phyloP scores from a whole-genome alignment of 75 land plant species.

The Chamaecyparis obtusa region DNA sequence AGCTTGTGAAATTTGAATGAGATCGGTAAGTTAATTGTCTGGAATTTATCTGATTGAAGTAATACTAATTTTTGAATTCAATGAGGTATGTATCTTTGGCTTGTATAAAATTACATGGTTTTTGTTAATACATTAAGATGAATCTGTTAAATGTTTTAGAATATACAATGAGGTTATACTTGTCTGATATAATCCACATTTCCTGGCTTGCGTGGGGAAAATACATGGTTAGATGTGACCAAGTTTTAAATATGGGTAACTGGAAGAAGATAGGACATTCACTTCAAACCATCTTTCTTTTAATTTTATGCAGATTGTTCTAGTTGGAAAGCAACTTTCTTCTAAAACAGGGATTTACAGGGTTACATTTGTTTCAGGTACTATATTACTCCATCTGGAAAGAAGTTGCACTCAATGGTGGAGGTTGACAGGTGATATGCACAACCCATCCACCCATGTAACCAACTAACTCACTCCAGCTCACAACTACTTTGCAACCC shows the following conservation, averaged over 20 bases:
- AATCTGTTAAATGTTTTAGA: not conserved
- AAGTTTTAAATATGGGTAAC: not conserved
- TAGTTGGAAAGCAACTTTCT: not conserved
- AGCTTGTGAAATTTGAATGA: not conserved
- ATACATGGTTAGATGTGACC: too few relatives aligned
- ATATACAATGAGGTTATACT: not conserved
- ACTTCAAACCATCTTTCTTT: too few relatives aligned
- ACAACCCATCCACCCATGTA: too few relatives aligned
- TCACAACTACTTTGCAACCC: too few relatives aligned
- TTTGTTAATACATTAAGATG: not conserved
- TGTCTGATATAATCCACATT: not conserved
- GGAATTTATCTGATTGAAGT: not conserved
- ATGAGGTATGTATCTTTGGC: not conserved
- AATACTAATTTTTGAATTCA: not conserved
- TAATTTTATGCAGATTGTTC: not conserved
- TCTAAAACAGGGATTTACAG: not conserved
- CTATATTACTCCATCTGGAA: conserved; percentile 62
- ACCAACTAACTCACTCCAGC: too few relatives aligned
- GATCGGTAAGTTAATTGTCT: not conserved
- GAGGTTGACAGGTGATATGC: conserved; percentile 52
- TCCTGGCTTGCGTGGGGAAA: not conserved
- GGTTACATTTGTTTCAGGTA: conserved; percentile 33
- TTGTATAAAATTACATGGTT: not conserved
- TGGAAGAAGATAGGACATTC: not conserved
- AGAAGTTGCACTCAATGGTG: conserved; percentile 64